Evolutionary conservation across 2,329 filamentous ascomycete genomes (phyloP), one percentile per base, ranked within the genome.

Genomic region (Aspergillus spinulosporus): DNA sequence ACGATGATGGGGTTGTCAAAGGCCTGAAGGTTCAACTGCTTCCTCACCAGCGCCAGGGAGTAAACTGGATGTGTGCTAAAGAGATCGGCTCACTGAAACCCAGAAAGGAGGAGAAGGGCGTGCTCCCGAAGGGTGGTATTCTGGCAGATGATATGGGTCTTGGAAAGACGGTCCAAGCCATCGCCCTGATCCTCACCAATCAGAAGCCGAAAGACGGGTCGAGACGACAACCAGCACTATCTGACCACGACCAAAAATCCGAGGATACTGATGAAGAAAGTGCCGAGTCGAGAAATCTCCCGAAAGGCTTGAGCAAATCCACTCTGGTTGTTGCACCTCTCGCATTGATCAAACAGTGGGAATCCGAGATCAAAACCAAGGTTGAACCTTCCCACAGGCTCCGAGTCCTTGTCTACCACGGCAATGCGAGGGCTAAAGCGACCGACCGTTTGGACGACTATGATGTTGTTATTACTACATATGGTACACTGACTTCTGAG

Each of bases 381-480:
- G 86, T 97, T 39, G 78, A 83, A 44, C 78, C 80, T 37, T 82
- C 83, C 2, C 89, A 92, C 62, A 82, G 80, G 15, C 79, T 97
- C 49, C 87, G 86, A 61, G 92, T 97, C 3, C 87, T 88, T 59
- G 88, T 99, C 2, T 95, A 99, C 66, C 94, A 99, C 69, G 94
- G 94, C 0, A 85, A 92, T 1, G 87, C 87, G 59, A 86, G 94
- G 9, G 91, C 91, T 1, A 96, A 96, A 71, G 82, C 84, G 2
- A 85, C 84, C 58, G 83, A 86, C 46, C 88, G 93, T 47, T 79
- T 99, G 40, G 88, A 88, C 60, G 82, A 85, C 61, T 97, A 94
- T 70, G 93, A 99, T 71, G 90, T 99, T 21, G 93, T 99, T 36
- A 90, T 99, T 65, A 99, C 95, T 1, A 99, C 94, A 0, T 99